Conservation (phyloP, 179 eudicot genomes). For the Carnegiea gigantea region DNA sequence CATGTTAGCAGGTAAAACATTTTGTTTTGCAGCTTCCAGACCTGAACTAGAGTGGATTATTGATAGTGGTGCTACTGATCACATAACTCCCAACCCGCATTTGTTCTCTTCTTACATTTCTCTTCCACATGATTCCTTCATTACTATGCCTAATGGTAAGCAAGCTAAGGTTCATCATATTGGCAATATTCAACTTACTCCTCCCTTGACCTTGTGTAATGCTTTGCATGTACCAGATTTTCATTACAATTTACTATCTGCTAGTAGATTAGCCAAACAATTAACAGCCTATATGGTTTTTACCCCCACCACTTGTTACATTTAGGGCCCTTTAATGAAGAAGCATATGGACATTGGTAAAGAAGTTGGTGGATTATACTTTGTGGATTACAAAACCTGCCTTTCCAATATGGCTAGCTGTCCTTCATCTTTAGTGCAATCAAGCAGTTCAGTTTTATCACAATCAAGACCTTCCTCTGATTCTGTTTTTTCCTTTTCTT, state of each 20-base stretch:
- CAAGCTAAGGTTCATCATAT: too few relatives aligned
- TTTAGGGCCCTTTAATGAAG: background rate
- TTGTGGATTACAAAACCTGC: background rate
- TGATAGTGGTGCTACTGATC: too few relatives aligned
- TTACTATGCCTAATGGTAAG: too few relatives aligned
- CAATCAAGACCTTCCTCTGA: too few relatives aligned
- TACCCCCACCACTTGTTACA: background rate
- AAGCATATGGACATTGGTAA: background rate
- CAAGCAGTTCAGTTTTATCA: too few relatives aligned
- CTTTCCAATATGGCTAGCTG: background rate
- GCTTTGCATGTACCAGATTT: background rate
- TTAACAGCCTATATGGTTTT: background rate
- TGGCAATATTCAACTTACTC: background rate
- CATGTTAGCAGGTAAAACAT: too few relatives aligned
- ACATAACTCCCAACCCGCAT: too few relatives aligned
- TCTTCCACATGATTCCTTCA: too few relatives aligned
- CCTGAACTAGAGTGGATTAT: too few relatives aligned
- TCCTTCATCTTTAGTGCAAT: background rate
- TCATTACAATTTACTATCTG: too few relatives aligned
- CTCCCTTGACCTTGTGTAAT: background rate
- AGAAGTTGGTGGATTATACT: background rate
- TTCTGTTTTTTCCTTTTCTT: background rate
- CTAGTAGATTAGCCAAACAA: background rate
- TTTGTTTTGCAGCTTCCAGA: too few relatives aligned
- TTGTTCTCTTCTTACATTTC: too few relatives aligned